These are phyloP conservation scores for Wickerhamiella nectarea DNA, from an alignment of 805 yeast species.

Conservation along the genomic window DNA sequence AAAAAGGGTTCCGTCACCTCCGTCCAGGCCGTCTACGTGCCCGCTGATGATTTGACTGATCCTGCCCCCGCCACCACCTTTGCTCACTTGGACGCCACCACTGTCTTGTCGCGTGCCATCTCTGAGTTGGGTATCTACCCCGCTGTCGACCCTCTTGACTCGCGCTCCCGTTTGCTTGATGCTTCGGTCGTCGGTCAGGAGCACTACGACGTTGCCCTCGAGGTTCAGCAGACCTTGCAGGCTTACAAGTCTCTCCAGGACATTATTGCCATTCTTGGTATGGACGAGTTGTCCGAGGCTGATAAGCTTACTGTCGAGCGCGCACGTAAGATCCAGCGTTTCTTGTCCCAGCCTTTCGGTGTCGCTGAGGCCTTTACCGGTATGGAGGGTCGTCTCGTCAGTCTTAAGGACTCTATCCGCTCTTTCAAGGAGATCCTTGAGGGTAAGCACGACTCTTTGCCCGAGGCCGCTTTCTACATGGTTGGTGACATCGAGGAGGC, in stretches of 20 bases:
- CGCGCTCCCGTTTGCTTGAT: constrained; percentile 96
- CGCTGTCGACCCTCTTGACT: constrained; percentile 99
- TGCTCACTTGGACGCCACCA: constrained; percentile 99
- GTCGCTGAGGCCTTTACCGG: constrained; percentile 99
- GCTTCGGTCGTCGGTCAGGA: constrained; percentile 96
- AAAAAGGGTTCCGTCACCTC: constrained; percentile 99
- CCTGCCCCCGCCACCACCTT: constrained; percentile 99
- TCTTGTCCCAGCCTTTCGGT: constrained; percentile 99
- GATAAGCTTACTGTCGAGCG: constrained; percentile 99
- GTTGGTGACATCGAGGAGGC: constrained; percentile 99
- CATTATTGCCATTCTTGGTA: constrained; percentile 99
- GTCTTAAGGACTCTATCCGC: constrained; percentile 85
- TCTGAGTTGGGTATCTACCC: constrained; percentile 99
- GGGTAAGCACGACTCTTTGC: constrained; percentile 97
- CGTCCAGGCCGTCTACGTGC: constrained; percentile 99
- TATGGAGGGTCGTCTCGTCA: constrained; percentile 94
- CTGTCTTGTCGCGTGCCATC: constrained; percentile 98
- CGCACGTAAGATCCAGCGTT: constrained; percentile 99
- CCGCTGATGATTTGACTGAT: constrained; percentile 99
- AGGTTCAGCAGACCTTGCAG: constrained; percentile 96
- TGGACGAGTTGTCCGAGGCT: constrained; percentile 98
- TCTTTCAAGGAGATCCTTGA: constrained; percentile 96
- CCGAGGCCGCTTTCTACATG: constrained; percentile 99
- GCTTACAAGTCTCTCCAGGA: constrained; percentile 99
- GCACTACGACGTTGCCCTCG: constrained; percentile 90